Base-by-base conservation (phyloP, 73 alveolate species). In the Paramecium octaurelia region DNA sequence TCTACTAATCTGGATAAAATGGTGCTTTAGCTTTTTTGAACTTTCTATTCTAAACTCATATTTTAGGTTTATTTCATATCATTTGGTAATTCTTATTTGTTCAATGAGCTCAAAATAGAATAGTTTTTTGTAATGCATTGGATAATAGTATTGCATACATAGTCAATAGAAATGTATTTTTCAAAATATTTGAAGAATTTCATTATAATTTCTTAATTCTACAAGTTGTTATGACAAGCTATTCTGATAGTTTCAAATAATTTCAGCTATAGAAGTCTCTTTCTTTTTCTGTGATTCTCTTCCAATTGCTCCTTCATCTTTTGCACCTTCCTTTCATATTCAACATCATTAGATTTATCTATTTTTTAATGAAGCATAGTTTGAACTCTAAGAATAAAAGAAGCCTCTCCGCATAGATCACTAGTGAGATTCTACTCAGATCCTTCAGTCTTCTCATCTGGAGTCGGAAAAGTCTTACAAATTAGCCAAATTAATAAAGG, bases 401-500 rank as follows among this genome's bases (percentile, higher is more conserved):
- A 44, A 16, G 75, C 57, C 38, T 80, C 91, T 14, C 91, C 91
- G 12, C 38, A 20, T 14, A 80, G n/a, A 44, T 80, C 91, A 44
- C 23, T 35, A 31, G 8, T 80, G 3, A 80, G 46, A 16, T 2
- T 12, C 23, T 40, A 4, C 23, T 80, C 57, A 21, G 91, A 23
- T 11, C 50, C 73, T 20, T 80, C 76, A 9, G 46, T 80, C 46
- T 24, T 80, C 44, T 80, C 91, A 42, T 24, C 46, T 16, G 75
- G 76, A 20, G 46, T 31, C 1, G 91, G 91, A 80, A 80, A 80
- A 14, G 91, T 31, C 73, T 44, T 80, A 80, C 46, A 31, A 23
- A 80, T 43, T 48, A 80, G 24, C 91, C 91, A 80, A 0, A 80
- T 23, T 43, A 80, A 80, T 80, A 80, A 48, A 44, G 91, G 91